Percentiles rank a stretch among this genome's conserved stretches.
Conservation (phyloP, 1,284 basidiomycete genomes). For the Rhizoctonia solani region DNA sequence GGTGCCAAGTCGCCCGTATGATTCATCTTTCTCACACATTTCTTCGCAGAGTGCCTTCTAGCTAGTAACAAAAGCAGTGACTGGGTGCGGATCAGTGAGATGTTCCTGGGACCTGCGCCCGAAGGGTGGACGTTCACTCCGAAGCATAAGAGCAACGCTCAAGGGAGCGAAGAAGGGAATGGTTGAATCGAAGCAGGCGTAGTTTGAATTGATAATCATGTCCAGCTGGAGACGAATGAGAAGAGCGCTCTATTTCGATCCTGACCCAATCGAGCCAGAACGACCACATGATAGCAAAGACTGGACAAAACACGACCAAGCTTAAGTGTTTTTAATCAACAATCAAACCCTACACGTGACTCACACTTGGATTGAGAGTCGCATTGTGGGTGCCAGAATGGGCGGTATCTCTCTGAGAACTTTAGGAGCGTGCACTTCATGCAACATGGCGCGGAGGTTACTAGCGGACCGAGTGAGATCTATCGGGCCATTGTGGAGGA, state of each 20-base stretch:
- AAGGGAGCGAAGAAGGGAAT: slow-evolving; percentile 60
- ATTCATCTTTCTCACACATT: background rate
- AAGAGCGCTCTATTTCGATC: slow-evolving; percentile 2
- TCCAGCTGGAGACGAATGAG: background rate
- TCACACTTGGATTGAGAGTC: background rate
- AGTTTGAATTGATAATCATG: background rate
- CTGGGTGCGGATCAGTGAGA: slow-evolving; percentile 94
- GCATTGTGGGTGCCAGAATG: background rate
- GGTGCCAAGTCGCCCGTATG: background rate
- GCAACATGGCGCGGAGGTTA: background rate
- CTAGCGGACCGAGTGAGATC: background rate
- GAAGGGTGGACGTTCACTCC: slow-evolving; percentile 70
- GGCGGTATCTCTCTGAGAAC: background rate
- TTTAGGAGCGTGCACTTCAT: background rate
- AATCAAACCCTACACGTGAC: slow-evolving; percentile 13
- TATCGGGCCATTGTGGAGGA: background rate
- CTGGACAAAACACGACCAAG: slow-evolving; percentile 5
- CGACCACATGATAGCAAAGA: slow-evolving; percentile 21
- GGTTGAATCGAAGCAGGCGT: slow-evolving; percentile 39
- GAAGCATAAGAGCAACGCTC: slow-evolving; percentile 74
- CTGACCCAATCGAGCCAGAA: slow-evolving; percentile 26
- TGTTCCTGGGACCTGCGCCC: slow-evolving; percentile 82
- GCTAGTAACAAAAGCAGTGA: slow-evolving; percentile 82
- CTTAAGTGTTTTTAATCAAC: slow-evolving; percentile 3
- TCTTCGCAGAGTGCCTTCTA: slow-evolving; percentile 72